A percentile compares a stretch with the other conserved stretches of the same genome.
Evolutionary conservation across 257 asterid genomes (phyloP).

Genomic region (Misopates orontium): DNA sequence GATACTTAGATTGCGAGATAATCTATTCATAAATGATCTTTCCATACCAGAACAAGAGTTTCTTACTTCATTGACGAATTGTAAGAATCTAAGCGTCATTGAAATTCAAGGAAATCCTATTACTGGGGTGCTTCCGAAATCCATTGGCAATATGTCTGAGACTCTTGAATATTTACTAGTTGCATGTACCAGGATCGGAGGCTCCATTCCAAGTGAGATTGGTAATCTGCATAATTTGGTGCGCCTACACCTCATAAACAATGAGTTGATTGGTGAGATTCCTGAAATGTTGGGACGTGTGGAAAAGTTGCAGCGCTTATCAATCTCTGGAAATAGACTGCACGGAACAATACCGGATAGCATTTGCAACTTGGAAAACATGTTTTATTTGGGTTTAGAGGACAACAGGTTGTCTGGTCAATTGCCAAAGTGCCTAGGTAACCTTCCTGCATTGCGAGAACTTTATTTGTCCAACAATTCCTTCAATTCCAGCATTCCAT

Average conservation of each 20-base stretch:
- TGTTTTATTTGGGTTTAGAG: neutral
- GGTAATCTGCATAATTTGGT: no score
- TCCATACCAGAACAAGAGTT: constrained; percentile 13
- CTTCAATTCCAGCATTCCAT: constrained; percentile 18
- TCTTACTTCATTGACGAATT: constrained; percentile 16
- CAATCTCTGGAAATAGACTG: neutral
- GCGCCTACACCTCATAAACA: neutral
- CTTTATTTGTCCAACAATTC: constrained; percentile 14
- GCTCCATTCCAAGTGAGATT: constrained; percentile 23
- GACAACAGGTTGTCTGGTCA: constrained; percentile 15
- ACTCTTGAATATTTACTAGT: neutral
- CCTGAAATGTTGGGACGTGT: constrained; percentile 19
- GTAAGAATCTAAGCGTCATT: neutral
- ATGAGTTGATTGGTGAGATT: constrained; percentile 18
- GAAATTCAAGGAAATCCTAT: constrained; percentile 1
- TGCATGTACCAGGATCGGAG: neutral
- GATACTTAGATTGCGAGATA: neutral
- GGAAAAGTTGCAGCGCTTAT: constrained; percentile 4
- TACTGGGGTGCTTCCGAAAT: constrained; percentile 25
- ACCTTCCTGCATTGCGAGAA: constrained; percentile 5
- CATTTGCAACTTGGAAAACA: constrained; percentile 5
- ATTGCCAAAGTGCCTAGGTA: constrained; percentile 22
- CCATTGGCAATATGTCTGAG: constrained; percentile 21
- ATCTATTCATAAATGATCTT: constrained; percentile 18
- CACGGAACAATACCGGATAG: no score